A percentile compares a stretch with the other conserved stretches of the same genome.
phyloP scores from a whole-genome alignment of 2,329 filamentous ascomycete species.

The Cladorrhinum sp. region DNA sequence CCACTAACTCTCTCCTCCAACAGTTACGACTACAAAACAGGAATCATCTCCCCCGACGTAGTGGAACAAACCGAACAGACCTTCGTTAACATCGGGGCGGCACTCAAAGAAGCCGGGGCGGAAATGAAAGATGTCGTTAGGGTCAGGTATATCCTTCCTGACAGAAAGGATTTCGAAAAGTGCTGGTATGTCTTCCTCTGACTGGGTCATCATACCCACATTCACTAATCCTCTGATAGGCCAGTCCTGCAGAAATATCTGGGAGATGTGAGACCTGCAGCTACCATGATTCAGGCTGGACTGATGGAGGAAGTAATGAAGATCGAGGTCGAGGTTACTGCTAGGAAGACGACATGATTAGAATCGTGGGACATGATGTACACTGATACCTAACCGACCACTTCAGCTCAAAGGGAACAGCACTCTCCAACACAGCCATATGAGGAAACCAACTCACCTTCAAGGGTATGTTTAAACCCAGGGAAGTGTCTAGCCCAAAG shows the following conservation, averaged over 20 bases:
- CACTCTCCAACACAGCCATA: too few species aligned
- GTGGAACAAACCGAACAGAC: slow-evolving; percentile 49
- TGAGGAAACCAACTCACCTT: too few species aligned
- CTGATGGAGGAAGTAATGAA: slow-evolving; percentile 50
- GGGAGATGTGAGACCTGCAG: slow-evolving; percentile 48
- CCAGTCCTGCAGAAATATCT: slow-evolving; percentile 49
- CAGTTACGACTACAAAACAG: slow-evolving; percentile 51
- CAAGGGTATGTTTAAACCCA: too few species aligned
- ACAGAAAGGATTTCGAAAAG: slow-evolving; percentile 44
- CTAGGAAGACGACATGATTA: slow-evolving; percentile 15
- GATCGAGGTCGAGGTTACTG: slow-evolving; percentile 38
- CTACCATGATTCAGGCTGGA: slow-evolving; percentile 51
- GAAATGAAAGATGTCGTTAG: slow-evolving; percentile 47
- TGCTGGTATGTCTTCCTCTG: slow-evolving; percentile 35
- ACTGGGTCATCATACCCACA: too few species aligned
- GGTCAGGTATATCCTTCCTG: slow-evolving; percentile 50
- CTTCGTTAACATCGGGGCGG: slow-evolving; percentile 45
- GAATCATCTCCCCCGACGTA: slow-evolving; percentile 43
- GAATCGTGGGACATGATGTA: too few species aligned
- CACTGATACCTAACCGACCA: too few species aligned
- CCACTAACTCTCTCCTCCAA: background rate
- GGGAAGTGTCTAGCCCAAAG: too few species aligned
- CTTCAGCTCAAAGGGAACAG: too few species aligned
- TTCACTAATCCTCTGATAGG: slow-evolving; percentile 27
- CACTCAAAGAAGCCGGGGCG: slow-evolving; percentile 43